Conservation (phyloP, 805 yeast genomes). For the Yueomyces sinensis region DNA sequence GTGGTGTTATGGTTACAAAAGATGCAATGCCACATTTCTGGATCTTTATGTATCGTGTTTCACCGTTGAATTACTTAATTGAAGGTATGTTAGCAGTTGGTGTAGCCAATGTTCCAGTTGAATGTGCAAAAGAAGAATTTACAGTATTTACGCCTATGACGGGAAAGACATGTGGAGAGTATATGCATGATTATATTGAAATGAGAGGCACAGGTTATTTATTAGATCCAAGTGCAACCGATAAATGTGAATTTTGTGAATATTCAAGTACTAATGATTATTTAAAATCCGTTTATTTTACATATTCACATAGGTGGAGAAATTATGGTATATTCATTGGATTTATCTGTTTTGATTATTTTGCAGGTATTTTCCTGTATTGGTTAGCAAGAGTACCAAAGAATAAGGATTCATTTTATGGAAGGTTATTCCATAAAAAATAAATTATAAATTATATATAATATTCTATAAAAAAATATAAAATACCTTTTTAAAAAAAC, state of each 20-base stretch:
- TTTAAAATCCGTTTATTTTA: constrained; percentile 33
- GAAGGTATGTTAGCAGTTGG: constrained; percentile 42
- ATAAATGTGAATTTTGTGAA: constrained; percentile 45
- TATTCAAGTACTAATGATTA: constrained; percentile 43
- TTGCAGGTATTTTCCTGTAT: constrained; percentile 33
- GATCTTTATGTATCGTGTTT: constrained; percentile 64
- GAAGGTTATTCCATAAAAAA: no score
- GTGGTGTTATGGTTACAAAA: constrained; percentile 65
- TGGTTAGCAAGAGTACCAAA: constrained; percentile 70
- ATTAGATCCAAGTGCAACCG: constrained; percentile 34
- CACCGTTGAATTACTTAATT: constrained; percentile 59
- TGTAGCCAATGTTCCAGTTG: constrained; percentile 35
- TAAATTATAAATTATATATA: no score
- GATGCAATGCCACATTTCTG: constrained; percentile 58
- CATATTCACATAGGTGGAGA: constrained; percentile 36
- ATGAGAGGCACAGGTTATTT: constrained; percentile 33
- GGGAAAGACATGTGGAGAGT: constrained; percentile 47
- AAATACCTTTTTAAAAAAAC: no score
- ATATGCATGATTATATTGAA: constrained; percentile 28
- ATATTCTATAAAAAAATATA: no score
- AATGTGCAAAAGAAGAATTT: constrained; percentile 37
- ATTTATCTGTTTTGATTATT: constrained; percentile 32
- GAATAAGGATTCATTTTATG: no score
- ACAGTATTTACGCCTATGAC: constrained; percentile 38
- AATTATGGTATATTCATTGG: constrained; percentile 45